Evolutionary conservation across 2,329 filamentous ascomycete genomes (phyloP), one percentile per base, ranked within the genome.

Genomic region (Exophiala xenobiotica): DNA sequence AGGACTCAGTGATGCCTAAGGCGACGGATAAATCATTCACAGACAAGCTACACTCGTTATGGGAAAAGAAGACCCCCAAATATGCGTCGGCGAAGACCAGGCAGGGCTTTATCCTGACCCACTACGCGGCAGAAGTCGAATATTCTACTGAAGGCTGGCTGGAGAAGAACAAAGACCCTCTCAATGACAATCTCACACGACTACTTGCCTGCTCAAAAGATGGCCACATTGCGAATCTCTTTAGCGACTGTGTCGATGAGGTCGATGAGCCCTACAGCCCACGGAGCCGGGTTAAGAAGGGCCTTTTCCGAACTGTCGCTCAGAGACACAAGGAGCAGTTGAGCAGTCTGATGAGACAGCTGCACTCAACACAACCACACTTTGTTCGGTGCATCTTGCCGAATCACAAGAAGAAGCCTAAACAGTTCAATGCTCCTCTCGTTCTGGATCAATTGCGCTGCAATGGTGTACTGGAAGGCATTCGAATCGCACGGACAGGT

Each of bases 1-100:
- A 99, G 71, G 93, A 99, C 71, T 93, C 86, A 41, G 95, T 99
- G 24, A 99, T 99, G 93, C 93, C 93, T 24, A 99, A 97, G 70
- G 93, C 93, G 3, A 96, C 92, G 1, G 95, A 99, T 70, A 92
- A 88, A 69, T 90, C 88, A 6, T 99, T 99, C 65, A 97, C 92
- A 0, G 95, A 99, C 64, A 99, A 99, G 70, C 78, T 99, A n/a
- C 89, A 99, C 70, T 87, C 87, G 0, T 74, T 99, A 1, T 99
- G 95, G 93, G 91, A 97, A 67, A 90, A 91, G 65, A 97, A 96
- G 69, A 93, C 90, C 26, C 80, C 83, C 40, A 99, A 99, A 68
- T 99, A 99, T 70, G 86, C 90, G 43, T 82, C 90, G 5, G 93
- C 91, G 14, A 83, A 93, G 12, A 80, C 96, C 11, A 88, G 84